A percentile compares a stretch with the other conserved stretches of the same genome.
Conservation (phyloP, 768 basidiomycete species). For the Galerina marginata region DNA sequence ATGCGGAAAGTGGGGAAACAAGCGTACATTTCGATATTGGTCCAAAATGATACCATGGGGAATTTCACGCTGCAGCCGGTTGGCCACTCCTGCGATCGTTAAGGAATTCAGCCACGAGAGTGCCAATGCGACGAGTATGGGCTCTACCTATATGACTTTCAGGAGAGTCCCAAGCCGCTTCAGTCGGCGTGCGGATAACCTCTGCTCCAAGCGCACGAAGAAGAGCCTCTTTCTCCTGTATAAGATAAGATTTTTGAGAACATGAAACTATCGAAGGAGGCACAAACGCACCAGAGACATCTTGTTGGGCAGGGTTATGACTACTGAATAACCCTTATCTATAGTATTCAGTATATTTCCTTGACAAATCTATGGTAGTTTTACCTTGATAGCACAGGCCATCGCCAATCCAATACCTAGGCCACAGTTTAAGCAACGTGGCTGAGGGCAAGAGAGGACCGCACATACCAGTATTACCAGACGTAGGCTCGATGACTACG, state of each 20-base stretch:
- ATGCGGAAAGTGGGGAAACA: neutral
- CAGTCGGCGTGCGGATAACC: conserved; percentile 92
- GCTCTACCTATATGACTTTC: conserved; percentile 91
- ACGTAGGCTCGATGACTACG: conserved; percentile 94
- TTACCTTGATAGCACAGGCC: conserved; percentile 92
- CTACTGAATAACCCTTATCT: conserved; percentile 91
- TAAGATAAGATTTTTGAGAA: neutral
- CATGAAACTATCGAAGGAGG: neutral
- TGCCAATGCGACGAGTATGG: conserved; percentile 31
- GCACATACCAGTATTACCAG: conserved; percentile 86
- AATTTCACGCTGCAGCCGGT: conserved; percentile 75
- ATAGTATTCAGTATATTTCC: conserved; percentile 70
- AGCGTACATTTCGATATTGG: conserved; percentile 81
- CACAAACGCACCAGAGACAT: conserved; percentile 74
- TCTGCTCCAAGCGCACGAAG: conserved; percentile 92
- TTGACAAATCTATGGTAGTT: conserved; percentile 7
- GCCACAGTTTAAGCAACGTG: neutral
- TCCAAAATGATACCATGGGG: conserved; percentile 90
- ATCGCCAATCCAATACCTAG: conserved; percentile 92
- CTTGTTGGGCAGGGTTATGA: conserved; percentile 92
- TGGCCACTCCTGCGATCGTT: conserved; percentile 87
- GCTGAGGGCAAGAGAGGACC: neutral
- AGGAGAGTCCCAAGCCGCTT: conserved; percentile 87
- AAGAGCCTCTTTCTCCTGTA: conserved; percentile 89
- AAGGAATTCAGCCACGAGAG: conserved; percentile 87